phyloP scores from a whole-genome alignment of 2,329 filamentous ascomycete genomes.

The Allantophomopsis cytisporea region DNA sequence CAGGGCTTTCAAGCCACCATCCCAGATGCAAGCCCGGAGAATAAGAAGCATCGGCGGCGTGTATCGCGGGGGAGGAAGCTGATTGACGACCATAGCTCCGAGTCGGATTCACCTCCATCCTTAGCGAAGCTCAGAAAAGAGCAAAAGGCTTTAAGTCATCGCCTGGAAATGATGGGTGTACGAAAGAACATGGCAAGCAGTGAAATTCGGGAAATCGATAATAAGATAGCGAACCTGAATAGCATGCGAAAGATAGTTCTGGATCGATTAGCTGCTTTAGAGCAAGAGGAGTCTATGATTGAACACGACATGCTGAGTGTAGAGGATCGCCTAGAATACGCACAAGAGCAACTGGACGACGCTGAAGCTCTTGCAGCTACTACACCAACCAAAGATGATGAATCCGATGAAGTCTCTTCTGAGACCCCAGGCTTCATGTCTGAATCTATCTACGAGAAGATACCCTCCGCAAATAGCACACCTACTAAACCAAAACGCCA shows the following conservation, averaged over 20 bases:
- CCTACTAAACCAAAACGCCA: conserved; percentile 36
- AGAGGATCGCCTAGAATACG: conserved; percentile 46
- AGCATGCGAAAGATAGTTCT: conserved; percentile 88
- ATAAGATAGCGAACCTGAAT: conserved; percentile 86
- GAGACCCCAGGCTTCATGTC: conserved; percentile 68
- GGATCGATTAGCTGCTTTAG: conserved; percentile 71
- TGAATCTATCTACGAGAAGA: conserved; percentile 90
- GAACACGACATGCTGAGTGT: conserved; percentile 70
- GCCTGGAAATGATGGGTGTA: conserved; percentile 80
- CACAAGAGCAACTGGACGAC: conserved; percentile 43
- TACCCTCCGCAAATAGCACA: conserved; percentile 43
- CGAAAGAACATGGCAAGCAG: conserved; percentile 96
- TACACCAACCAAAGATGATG: conserved; percentile 35
- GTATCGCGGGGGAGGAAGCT: conserved; percentile 66
- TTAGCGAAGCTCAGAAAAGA: conserved; percentile 68
- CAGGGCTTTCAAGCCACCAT: conserved; percentile 90
- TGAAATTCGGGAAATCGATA: conserved; percentile 93
- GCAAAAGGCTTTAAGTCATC: conserved; percentile 65
- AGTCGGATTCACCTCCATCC: conserved; percentile 45
- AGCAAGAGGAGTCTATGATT: conserved; percentile 80
- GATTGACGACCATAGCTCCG: conserved; percentile 47
- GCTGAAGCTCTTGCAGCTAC: conserved; percentile 39
- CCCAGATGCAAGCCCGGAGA: conserved; percentile 56
- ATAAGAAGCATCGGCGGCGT: conserved; percentile 55
- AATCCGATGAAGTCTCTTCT: conserved; percentile 29